phyloP scores from a whole-genome alignment of 192 early-diverging fungal species.

The Umbelopsis vinacea region DNA sequence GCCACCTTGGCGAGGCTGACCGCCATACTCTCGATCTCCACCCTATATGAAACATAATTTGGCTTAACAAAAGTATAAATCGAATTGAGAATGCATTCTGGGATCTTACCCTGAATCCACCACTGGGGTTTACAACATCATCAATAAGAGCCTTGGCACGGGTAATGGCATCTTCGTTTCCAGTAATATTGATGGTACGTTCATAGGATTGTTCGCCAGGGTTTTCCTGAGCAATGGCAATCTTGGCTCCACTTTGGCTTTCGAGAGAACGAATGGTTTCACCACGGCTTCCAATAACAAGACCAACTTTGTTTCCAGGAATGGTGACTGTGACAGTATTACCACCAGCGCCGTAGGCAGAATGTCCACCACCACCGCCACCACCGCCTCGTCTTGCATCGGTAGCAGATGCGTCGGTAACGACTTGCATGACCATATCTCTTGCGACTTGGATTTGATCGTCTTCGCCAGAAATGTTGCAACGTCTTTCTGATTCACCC shows the following conservation, averaged over 20 bases:
- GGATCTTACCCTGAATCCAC: conserved; percentile 7
- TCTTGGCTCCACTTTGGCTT: conserved; percentile 66
- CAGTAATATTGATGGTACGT: conserved; percentile 70
- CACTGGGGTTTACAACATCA: conserved; percentile 64
- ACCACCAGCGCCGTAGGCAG: conserved; percentile 34
- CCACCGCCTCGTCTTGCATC: conserved; percentile 36
- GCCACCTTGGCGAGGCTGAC: conserved; percentile 21
- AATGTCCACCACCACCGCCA: conserved; percentile 16
- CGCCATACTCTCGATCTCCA: conserved; percentile 7
- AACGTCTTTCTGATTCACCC: conserved; percentile 51
- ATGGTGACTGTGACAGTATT: conserved; percentile 58
- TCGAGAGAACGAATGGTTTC: conserved; percentile 80
- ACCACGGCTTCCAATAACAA: conserved; percentile 82
- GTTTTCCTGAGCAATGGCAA: conserved; percentile 69
- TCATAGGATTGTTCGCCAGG: conserved; percentile 44
- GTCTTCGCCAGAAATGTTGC: conserved; percentile 51
- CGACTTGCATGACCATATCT: conserved; percentile 58
- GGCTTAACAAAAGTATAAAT: no score
- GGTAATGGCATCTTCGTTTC: conserved; percentile 69
- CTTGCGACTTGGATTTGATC: conserved; percentile 54
- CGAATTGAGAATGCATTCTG: not conserved
- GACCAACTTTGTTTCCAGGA: conserved; percentile 73
- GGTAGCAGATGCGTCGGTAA: conserved; percentile 44
- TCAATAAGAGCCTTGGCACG: conserved; percentile 73
- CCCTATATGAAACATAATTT: no score